These are phyloP conservation scores for Teratosphaeriaceae sp. DNA, from an alignment of 2,329 filamentous ascomycete species.

Conservation along the genomic window DNA sequence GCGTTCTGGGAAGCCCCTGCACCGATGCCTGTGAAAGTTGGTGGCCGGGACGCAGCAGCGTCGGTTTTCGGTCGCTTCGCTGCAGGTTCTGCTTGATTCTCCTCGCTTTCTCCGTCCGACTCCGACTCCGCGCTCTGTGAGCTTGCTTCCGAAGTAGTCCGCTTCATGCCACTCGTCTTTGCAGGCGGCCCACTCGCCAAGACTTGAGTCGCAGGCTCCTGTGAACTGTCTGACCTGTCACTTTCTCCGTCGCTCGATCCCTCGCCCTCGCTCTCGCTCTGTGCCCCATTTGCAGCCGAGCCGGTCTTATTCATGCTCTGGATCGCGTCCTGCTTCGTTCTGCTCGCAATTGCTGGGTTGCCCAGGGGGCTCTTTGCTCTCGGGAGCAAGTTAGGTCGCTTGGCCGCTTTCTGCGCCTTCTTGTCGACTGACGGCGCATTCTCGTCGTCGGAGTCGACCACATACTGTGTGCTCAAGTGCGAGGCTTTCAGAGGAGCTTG, in stretches of 20 bases:
- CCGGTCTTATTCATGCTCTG: slow-evolving; percentile 10
- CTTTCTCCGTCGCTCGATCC: neutral
- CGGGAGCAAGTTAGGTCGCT: slow-evolving; percentile 14
- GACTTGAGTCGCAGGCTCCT: neutral
- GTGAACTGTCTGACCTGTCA: neutral
- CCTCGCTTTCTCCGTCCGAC: slow-evolving; percentile 10
- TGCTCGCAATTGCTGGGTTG: no score
- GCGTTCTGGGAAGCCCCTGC: slow-evolving; percentile 6
- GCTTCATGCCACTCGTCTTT: slow-evolving; percentile 26
- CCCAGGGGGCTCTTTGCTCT: no score
- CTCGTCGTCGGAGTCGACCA: slow-evolving; percentile 12
- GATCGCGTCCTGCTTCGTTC: neutral
- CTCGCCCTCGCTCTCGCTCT: slow-evolving; percentile 3
- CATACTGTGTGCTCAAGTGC: slow-evolving; percentile 9
- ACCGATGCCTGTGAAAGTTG: slow-evolving; percentile 4
- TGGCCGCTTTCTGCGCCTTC: slow-evolving; percentile 19
- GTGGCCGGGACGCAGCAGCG: slow-evolving; percentile 3
- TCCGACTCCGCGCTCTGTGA: slow-evolving; percentile 9
- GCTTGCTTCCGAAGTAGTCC: slow-evolving; percentile 17
- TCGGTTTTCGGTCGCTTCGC: slow-evolving; percentile 15
- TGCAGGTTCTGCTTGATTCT: slow-evolving; percentile 4
- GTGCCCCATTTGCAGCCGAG: slow-evolving; percentile 8
- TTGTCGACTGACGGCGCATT: slow-evolving; percentile 27
- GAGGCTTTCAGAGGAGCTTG: slow-evolving; percentile 3
- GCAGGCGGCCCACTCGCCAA: slow-evolving; percentile 1